Base-by-base conservation (phyloP, 805 yeast genomes). In the Kodamaea lidongshanica region DNA sequence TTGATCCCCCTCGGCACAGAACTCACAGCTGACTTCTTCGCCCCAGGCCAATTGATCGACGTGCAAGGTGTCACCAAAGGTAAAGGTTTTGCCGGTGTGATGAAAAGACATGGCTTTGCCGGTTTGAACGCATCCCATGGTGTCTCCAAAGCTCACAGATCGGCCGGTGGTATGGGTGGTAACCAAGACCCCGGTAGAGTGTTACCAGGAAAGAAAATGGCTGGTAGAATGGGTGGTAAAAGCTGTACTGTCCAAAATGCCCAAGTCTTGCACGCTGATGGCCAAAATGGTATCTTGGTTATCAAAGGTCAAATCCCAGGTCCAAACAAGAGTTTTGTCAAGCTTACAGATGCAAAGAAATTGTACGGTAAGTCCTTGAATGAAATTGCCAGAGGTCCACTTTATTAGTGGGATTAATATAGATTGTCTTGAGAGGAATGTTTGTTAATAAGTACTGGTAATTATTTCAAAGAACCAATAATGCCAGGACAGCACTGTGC, bases 1-100 rank as follows among this genome's bases (percentile, higher is more conserved):
- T 64, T 87, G 31, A 56, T 84, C 31, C 83, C 87, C 8, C 58
- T 79, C 6, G 96, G 96, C 4, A 77, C 87, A 2, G 75, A 77
- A 46, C 59, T 92, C 33, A 72, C 64, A 33, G 95, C 96, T 2
- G 87, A 85, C 50, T 88, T 80, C 56, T 89, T 89, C 54, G 71
- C 76, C 34, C 67, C 63, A 11, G 97, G 96, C 17, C 92, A 86
- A 56, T 72, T 63, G 37, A 88, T 92, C 16, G 98, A 92, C 53
- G 63, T 86, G 31, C 71, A 76, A 52, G 81, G 88, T 10, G 68
- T 70, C 12, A 68, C 88, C 30, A 89, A 86, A 55, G 98, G 98
- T 60, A 92, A 92, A 59, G 98, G 98, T 7, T 86, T 86, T 55
- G 85, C 88, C 13, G 98, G 98, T 75, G 97, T 89, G 14, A 92